Evolutionary conservation across 768 basidiomycete species (phyloP).

Genomic region (Suillus spraguei): DNA sequence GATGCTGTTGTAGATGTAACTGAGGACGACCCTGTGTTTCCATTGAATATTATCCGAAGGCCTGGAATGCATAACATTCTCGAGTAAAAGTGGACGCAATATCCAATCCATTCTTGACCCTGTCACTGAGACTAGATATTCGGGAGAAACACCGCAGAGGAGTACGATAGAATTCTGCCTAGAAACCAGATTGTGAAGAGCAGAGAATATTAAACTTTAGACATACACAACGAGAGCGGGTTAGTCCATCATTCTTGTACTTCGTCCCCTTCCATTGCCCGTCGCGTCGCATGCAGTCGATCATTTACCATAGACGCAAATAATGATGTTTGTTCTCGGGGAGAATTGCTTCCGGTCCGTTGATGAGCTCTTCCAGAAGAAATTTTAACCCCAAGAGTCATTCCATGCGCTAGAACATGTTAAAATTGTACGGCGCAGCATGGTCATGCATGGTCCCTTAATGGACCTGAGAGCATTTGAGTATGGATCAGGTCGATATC

Average conservation of each 20-base stretch:
- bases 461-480: conserved; percentile 25
- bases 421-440: conserved; percentile 20
- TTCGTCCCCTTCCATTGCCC: conserved; percentile 32
- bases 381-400: conserved; percentile 22
- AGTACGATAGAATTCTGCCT: not conserved
- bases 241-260: conserved; percentile 8
- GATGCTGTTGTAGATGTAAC: not conserved
- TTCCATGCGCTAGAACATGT: conserved; percentile 28
- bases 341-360: conserved; percentile 23
- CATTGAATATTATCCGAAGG: not conserved
- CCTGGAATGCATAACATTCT: not conserved
- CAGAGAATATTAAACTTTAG: not conserved
- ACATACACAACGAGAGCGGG: not conserved
- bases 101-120: not conserved
- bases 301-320: conserved; percentile 27
- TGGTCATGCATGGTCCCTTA: conserved; percentile 35
- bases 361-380: conserved; percentile 29
- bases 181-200: conserved; percentile 9
- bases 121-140: not conserved
- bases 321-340: conserved; percentile 29
- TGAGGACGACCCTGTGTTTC: not conserved
- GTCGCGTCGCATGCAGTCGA: conserved; percentile 35
- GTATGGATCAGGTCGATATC: conserved; percentile 26
- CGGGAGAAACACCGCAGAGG: not conserved
- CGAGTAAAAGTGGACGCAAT: not conserved